These are phyloP conservation scores for Globisporangium sylvaticum DNA, from an alignment of 352 stramenopile genomes.

Conservation along the genomic window DNA sequence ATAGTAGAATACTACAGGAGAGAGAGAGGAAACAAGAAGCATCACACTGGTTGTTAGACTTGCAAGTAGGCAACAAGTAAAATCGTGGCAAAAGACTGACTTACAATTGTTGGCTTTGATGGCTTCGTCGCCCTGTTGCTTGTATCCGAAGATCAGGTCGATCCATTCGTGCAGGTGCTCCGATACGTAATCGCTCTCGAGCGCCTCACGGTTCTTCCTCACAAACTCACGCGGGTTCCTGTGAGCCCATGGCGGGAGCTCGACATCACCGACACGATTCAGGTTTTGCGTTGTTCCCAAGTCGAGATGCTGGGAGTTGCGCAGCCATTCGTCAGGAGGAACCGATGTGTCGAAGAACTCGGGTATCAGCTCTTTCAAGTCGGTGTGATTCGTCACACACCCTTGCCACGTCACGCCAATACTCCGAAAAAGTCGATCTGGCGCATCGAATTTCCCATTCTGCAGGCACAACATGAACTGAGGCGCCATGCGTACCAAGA, in stretches of 20 bases:
- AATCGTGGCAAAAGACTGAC: constrained; percentile 4
- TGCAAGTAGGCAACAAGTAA: neutral
- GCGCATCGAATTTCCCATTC: constrained; percentile 97
- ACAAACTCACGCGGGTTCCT: constrained; percentile 80
- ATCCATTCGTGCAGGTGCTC: constrained; percentile 96
- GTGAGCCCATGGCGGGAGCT: constrained; percentile 93
- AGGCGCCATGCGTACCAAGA: constrained; percentile 95
- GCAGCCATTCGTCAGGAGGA: constrained; percentile 84
- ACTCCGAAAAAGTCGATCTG: constrained; percentile 96
- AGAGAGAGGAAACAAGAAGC: neutral
- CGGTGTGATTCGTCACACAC: constrained; percentile 79
- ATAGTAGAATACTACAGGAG: constrained; percentile 82
- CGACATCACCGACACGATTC: constrained; percentile 92
- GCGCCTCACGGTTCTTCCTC: constrained; percentile 89
- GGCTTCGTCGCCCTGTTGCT: constrained; percentile 90
- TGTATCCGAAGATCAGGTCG: constrained; percentile 95
- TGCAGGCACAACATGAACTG: constrained; percentile 96
- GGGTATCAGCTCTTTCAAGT: constrained; percentile 99
- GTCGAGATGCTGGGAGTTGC: constrained; percentile 94
- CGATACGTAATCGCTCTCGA: constrained; percentile 97
- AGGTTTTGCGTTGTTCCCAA: constrained; percentile 88
- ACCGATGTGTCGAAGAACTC: constrained; percentile 95
- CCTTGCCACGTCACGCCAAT: constrained; percentile 92
- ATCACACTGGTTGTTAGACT: neutral
- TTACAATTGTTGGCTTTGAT: constrained; percentile 72